These are phyloP conservation scores for Phytophthora cryptogea DNA, from an alignment of 352 stramenopile species.

Conservation along the genomic window DNA sequence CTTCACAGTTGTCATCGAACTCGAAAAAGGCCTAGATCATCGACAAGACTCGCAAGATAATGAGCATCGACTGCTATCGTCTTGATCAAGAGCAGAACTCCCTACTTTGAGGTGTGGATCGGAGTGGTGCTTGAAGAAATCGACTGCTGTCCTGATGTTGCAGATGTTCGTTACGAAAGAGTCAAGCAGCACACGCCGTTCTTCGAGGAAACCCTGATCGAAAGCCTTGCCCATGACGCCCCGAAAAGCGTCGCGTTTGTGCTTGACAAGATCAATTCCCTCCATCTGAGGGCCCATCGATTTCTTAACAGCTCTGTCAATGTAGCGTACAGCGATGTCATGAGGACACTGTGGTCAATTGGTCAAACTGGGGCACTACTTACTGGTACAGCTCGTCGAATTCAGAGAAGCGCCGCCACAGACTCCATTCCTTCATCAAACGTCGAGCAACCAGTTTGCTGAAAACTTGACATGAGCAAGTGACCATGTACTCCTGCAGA, in stretches of 20 bases:
- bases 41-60: not conserved
- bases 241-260: conserved; percentile 53
- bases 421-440: conserved; percentile 59
- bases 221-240: conserved; percentile 55
- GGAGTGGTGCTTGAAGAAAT: conserved; percentile 66
- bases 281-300: conserved; percentile 53
- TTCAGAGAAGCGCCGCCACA: conserved; percentile 73
- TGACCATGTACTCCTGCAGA: conserved; percentile 65
- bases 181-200: conserved; percentile 55
- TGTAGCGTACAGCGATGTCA: not conserved
- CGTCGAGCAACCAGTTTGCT: conserved; percentile 49
- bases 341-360: not conserved
- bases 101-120: conserved; percentile 52
- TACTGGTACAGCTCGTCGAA: conserved; percentile 67
- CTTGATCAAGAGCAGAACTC: not conserved
- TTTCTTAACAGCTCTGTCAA: conserved; percentile 42
- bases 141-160: conserved; percentile 42
- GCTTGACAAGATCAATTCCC: conserved; percentile 56
- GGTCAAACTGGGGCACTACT: not conserved
- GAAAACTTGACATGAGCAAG: conserved; percentile 60
- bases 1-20: conserved; percentile 68
- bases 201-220: conserved; percentile 63
- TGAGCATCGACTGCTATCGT: not conserved
- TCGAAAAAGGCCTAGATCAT: conserved; percentile 48
- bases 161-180: conserved; percentile 54